Evolutionary conservation across 352 stramenopile genomes (phyloP).

Genomic region (Saprolegnia parasitica): DNA sequence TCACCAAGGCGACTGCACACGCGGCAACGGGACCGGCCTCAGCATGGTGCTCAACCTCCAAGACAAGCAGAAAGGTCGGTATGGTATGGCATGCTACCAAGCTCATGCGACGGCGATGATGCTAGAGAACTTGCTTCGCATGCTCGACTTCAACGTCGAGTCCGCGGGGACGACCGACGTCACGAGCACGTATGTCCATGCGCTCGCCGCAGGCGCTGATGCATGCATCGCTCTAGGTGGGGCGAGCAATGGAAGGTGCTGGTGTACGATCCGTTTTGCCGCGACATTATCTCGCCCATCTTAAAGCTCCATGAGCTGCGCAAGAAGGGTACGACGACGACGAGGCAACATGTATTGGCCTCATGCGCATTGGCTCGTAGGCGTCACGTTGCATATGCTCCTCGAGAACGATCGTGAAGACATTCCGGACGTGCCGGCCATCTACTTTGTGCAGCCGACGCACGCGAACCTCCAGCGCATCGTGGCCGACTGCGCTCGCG

Average conservation of each 20-base stretch:
- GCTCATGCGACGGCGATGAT: background rate
- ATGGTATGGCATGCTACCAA: background rate
- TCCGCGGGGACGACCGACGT: slow-evolving; percentile 38
- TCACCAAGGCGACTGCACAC: background rate
- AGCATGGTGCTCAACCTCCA: slow-evolving; percentile 38
- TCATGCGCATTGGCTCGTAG: slow-evolving; percentile 14
- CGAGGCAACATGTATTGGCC: background rate
- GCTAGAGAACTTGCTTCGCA: slow-evolving; percentile 71
- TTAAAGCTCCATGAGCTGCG: slow-evolving; percentile 96
- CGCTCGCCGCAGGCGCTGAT: background rate
- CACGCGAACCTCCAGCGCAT: slow-evolving; percentile 93
- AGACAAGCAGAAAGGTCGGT: slow-evolving; percentile 77
- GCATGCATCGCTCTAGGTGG: slow-evolving; percentile 41
- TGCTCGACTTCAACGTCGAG: slow-evolving; percentile 84
- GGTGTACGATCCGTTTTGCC: slow-evolving; percentile 95
- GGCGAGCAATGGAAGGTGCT: slow-evolving; percentile 94
- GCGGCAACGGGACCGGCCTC: slow-evolving; percentile 36
- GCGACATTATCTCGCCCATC: slow-evolving; percentile 97
- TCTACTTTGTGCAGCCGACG: slow-evolving; percentile 97
- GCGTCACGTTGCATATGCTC: slow-evolving; percentile 97
- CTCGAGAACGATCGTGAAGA: slow-evolving; percentile 91
- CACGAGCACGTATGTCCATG: slow-evolving; percentile 38
- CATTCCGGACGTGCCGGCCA: slow-evolving; percentile 95
- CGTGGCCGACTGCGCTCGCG: slow-evolving; percentile 88
- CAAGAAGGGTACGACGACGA: slow-evolving; percentile 54